Percentiles rank a stretch among this genome's conserved stretches.
phyloP scores from a whole-genome alignment of 148 eudicot genomes.

The Camellia japonica region DNA sequence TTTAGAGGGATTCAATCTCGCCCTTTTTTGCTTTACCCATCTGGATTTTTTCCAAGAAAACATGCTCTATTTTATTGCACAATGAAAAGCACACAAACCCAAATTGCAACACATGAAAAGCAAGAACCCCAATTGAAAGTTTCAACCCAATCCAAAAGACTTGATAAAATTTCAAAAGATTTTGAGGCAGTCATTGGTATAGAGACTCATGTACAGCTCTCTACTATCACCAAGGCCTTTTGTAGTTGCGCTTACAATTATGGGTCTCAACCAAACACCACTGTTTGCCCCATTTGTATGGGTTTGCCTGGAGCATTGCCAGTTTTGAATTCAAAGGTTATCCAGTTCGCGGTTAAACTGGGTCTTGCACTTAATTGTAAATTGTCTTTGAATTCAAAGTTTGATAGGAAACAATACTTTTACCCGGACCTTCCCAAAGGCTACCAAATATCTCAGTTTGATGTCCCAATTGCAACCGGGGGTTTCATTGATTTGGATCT shows the following conservation, averaged over 20 bases:
- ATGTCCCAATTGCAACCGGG: conserved; percentile 78
- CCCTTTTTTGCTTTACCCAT: conserved; percentile 52
- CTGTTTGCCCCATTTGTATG: conserved; percentile 89
- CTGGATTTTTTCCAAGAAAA: conserved; percentile 40
- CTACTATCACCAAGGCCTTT: conserved; percentile 84
- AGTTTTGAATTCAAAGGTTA: conserved; percentile 83
- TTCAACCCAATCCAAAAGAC: conserved; percentile 34
- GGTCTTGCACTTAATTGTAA: conserved; percentile 92
- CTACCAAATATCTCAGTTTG: conserved; percentile 97
- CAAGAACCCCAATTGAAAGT: conserved; percentile 39
- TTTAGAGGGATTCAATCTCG: conserved; percentile 64
- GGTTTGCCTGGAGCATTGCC: conserved; percentile 98
- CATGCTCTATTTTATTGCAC: conserved; percentile 41
- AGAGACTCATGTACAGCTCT: conserved; percentile 93
- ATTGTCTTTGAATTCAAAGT: conserved; percentile 72
- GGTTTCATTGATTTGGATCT: conserved; percentile 91
- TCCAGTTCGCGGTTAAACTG: conserved; percentile 75
- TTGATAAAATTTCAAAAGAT: conserved; percentile 48
- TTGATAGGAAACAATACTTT: conserved; percentile 97
- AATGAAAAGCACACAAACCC: conserved; percentile 44
- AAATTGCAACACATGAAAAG: conserved; percentile 49
- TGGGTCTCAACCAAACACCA: conserved; percentile 81
- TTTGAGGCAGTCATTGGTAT: conserved; percentile 86
- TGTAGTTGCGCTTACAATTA: conserved; percentile 86
- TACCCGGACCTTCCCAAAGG: conserved; percentile 98